Conservation (phyloP, 1,284 basidiomycete genomes). For the Ustilago curta region DNA sequence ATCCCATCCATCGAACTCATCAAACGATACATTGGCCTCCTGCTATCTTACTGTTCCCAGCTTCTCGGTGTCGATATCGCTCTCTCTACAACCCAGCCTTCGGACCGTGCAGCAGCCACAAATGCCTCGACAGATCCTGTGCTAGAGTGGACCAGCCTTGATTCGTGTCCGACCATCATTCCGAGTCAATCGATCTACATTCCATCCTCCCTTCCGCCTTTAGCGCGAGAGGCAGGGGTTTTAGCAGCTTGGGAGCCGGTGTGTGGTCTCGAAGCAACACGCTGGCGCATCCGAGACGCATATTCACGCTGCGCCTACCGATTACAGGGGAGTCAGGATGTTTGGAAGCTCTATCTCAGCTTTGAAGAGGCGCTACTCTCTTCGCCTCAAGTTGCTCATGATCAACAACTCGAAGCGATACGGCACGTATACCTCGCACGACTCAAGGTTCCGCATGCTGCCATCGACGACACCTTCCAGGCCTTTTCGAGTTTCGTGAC, state of each 20-base stretch:
- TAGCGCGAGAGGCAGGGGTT: not conserved
- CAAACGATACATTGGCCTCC: slow-evolving; percentile 42
- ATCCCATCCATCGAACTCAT: slow-evolving; percentile 25
- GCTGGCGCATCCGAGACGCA: slow-evolving; percentile 38
- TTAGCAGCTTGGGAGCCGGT: slow-evolving; percentile 13
- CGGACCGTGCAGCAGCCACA: not conserved
- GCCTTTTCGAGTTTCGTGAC: slow-evolving; percentile 60
- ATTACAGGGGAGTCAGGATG: slow-evolving; percentile 44
- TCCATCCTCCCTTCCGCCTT: slow-evolving; percentile 21
- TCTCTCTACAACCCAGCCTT: not conserved
- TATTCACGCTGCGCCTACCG: slow-evolving; percentile 47
- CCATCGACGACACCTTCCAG: slow-evolving; percentile 56
- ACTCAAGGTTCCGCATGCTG: slow-evolving; percentile 52
- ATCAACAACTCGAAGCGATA: slow-evolving; percentile 44
- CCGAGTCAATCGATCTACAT: slow-evolving; percentile 11
- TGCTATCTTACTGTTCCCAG: slow-evolving; percentile 23
- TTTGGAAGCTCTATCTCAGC: slow-evolving; percentile 56
- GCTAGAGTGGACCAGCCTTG: slow-evolving; percentile 36
- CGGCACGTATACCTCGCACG: slow-evolving; percentile 56
- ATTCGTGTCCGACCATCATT: slow-evolving; percentile 35
- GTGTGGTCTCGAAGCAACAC: slow-evolving; percentile 24
- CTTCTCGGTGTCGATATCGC: slow-evolving; percentile 14
- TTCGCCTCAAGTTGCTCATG: slow-evolving; percentile 12
- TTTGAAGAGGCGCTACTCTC: slow-evolving; percentile 48
- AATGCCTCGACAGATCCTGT: slow-evolving; percentile 17